Evolutionary conservation across 345 rosid genomes (phyloP), one percentile per base, ranked within the genome.

Genomic region (Bretschneidera sinensis): DNA sequence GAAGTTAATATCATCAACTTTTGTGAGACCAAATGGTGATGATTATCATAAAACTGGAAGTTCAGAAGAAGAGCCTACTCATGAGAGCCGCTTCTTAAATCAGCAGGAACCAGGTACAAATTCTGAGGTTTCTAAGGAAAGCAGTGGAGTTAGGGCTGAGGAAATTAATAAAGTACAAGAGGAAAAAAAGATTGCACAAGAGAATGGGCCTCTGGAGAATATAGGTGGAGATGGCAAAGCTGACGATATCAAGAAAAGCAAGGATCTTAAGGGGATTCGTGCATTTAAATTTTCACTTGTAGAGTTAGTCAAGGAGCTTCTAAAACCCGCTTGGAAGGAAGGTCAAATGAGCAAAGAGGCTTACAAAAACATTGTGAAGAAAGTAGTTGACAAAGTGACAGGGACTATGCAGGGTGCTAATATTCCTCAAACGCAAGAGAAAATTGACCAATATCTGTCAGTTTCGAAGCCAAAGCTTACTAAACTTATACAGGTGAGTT

Each of bases 251-350:
- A 86, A 84, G 86, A 88, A 85, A 79, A 74, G 69, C 64, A 90
- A 88, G 78, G 99, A 88, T 64, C 66, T 60, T 2, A 94, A 86
- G 78, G 85, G 79, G 24, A 54, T 76, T 64, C 89, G 89, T 52
- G 84, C 88, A 18, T 94, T 94, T 70, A 94, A 94, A 66, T 94
- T 94, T 74, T 84, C 97, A 5, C 83, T 90, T 0, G 95, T 83
- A 34, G 97, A 94, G 81, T 81, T 76, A 66, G 87, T 86, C n/a
- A 90, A 94, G 82, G 96, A 90, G 73, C 84, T 86, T 63, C 71
- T 94, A 54, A 94, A 94, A 73, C 97, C 99, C 47, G 59, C 83
- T 17, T 94, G 97, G 97, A 94, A 83, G 80, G 99, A 88, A 64
- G 97, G 97, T 55, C 95, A 84, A 59, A 69, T 94, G 63, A 84